Evolutionary conservation across 2,329 filamentous ascomycete genomes (phyloP), one percentile per base, ranked within the genome.

Genomic region (Venturia aucupariae): DNA sequence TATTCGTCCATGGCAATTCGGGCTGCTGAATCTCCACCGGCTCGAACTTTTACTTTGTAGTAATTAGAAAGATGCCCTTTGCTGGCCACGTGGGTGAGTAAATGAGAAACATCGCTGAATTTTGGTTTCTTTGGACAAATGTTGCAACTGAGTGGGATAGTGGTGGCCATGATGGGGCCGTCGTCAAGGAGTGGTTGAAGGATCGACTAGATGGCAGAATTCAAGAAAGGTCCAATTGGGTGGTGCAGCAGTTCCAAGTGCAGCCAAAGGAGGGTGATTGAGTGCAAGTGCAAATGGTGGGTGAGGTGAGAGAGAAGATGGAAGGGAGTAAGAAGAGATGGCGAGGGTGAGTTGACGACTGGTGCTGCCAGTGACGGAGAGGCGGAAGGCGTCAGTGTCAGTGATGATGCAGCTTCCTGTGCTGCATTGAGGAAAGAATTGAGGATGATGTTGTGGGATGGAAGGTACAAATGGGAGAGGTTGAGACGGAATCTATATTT

Each of bases 71-170:
- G 80, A 74, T 97, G 93, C n/a, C 89, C 89, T 74, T 97, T 97
- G 68, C 92, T 97, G 66, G 89, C 86, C 67, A 97, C 85, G 73
- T 97, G 93, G 15, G 93, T 97, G 72, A 97, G 84, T 44, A 97
- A 81, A 75, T 97, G 93, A 41, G 92, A 96, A 55, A 92, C 81
- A 75, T 97, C 93, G 64, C 91, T 96, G 77, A 97, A 97, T 38
- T 78, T 84, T 46, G 90, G 90, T 66, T 83, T 83, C 69, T 88
- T 90, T 42, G 89, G 88, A 74, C 93, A 97, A 69, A 96, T 87
- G 71, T 82, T 86, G 84, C 93, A 97, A 69, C 85, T 78, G 60
- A 97, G 84, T 65, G 89, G 86, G 66, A 92, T 87, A 60, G 68
- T 71, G 68, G 70, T 67, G 65, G 75, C 72, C 75, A 75, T 77